Evolutionary conservation across 1,139 yeast genomes (phyloP), one percentile per base, ranked within the genome.

Genomic region (Saccharomyces hybrid): DNA sequence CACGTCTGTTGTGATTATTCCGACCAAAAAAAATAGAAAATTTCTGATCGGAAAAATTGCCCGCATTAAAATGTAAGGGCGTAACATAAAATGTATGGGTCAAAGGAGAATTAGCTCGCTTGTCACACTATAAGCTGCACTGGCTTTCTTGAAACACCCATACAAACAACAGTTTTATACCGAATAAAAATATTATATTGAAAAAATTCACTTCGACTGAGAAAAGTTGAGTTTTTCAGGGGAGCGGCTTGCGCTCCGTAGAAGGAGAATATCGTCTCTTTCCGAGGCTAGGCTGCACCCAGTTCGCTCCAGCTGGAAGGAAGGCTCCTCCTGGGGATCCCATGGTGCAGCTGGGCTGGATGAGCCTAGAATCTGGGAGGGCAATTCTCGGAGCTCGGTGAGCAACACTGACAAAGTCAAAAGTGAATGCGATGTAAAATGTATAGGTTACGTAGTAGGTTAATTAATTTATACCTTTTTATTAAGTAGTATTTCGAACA

Each of bases 401-500:
- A 38, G 24, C 19, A 38, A 19, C 26, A 19, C 44, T 16, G 51
- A 47, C 27, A 46, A 19, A 47, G 16, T 46, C 41, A 14, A 50
- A 32, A 19, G 44, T 38, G 9, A 16, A 19, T 38, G 44, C 24
- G 9, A 34, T 34, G 44, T 38, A 38, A 38, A 38, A 38, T 38
- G 44, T 38, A 38, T 38, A 38, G 44, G 19, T 44, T 19, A n/a
- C 28, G 21, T 11, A 28, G 27, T 47, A 32, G 27, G n/a, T 8
- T 47, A 4, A 31, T 46, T 46, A 47, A 24, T 50, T 21, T 50
- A 44, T 47, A 38, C 29, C 19, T 32, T 31, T 28, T 51, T 28
- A 31, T 29, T 31, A 26, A 46, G 53, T 16, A 38, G 12, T 38
- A 4, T 16, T 38, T 11, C 24, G 51, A 50, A 42, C 55, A 58